Conservation (phyloP, 1,284 basidiomycete species). For the Tranzscheliella williamsii region DNA sequence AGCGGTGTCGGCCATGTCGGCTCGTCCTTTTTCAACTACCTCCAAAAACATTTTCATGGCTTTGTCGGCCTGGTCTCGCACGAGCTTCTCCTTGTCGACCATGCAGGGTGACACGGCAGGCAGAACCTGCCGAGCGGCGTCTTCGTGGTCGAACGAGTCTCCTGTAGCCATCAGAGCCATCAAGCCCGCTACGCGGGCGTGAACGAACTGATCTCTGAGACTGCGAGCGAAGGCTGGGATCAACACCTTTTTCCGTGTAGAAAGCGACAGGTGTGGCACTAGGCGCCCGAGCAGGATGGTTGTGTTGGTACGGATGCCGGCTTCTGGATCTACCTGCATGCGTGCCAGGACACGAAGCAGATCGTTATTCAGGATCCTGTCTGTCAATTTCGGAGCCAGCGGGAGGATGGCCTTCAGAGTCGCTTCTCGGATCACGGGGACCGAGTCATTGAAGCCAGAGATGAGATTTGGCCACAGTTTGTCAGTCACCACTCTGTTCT, state of each 20-base stretch:
- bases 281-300: constrained; percentile 93
- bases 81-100: constrained; percentile 53
- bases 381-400: constrained; percentile 77
- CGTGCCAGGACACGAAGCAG: constrained; percentile 88
- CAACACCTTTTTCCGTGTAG: constrained; percentile 91
- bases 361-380: constrained; percentile 94
- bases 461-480: constrained; percentile 93
- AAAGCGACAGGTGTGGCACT: constrained; percentile 78
- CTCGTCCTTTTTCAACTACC: constrained; percentile 35
- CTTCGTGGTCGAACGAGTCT: constrained; percentile 73
- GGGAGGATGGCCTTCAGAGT: constrained; percentile 86
- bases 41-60: constrained; percentile 50
- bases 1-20: constrained; percentile 40
- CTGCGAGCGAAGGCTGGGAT: constrained; percentile 91
- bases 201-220: constrained; percentile 87
- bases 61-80: constrained; percentile 52
- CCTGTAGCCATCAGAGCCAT: constrained; percentile 95
- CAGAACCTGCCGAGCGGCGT: constrained; percentile 44
- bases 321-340: constrained; percentile 86
- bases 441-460: constrained; percentile 92
- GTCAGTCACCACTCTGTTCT: constrained; percentile 79
- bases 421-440: constrained; percentile 88
- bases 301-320: constrained; percentile 95
- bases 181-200: constrained; percentile 88
- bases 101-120: constrained; percentile 53